These are phyloP conservation scores for Aspergillus flavus DNA, from an alignment of 2,329 filamentous ascomycete species.

Conservation along the genomic window DNA sequence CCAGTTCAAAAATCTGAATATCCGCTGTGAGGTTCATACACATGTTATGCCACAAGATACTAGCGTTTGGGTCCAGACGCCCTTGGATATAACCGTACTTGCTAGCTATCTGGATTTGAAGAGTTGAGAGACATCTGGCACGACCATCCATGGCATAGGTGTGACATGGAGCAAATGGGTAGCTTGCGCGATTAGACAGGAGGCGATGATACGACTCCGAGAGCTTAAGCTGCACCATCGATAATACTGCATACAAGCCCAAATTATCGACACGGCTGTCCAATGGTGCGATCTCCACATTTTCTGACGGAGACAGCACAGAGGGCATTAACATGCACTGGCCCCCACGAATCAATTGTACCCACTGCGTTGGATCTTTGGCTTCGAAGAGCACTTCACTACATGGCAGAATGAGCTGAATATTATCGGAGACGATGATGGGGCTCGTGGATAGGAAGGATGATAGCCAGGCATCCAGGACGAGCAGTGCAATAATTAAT, in stretches of 20 bases:
- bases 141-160: constrained; percentile 53
- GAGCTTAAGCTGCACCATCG: constrained; percentile 45
- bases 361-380: constrained; percentile 40
- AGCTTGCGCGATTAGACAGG: constrained; percentile 40
- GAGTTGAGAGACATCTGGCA: constrained; percentile 42
- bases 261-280: constrained; percentile 38
- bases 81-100: constrained; percentile 47
- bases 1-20: constrained; percentile 56
- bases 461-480: constrained; percentile 53
- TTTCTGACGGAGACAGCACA: constrained; percentile 39
- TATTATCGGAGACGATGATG: constrained; percentile 49
- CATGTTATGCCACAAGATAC: constrained; percentile 56
- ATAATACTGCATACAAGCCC: constrained; percentile 41
- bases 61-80: constrained; percentile 52
- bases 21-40: constrained; percentile 57
- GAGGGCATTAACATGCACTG: constrained; percentile 38
- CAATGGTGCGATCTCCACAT: constrained; percentile 36
- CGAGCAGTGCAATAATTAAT: constrained; percentile 51
- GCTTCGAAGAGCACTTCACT: constrained; percentile 50
- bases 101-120: constrained; percentile 35
- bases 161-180: constrained; percentile 47
- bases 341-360: constrained; percentile 38
- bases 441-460: constrained; percentile 52
- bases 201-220: constrained; percentile 49
- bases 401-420: constrained; percentile 51